These are phyloP conservation scores for Suhomyces anneliseae DNA, from an alignment of 1,139 yeast species.

Conservation along the genomic window DNA sequence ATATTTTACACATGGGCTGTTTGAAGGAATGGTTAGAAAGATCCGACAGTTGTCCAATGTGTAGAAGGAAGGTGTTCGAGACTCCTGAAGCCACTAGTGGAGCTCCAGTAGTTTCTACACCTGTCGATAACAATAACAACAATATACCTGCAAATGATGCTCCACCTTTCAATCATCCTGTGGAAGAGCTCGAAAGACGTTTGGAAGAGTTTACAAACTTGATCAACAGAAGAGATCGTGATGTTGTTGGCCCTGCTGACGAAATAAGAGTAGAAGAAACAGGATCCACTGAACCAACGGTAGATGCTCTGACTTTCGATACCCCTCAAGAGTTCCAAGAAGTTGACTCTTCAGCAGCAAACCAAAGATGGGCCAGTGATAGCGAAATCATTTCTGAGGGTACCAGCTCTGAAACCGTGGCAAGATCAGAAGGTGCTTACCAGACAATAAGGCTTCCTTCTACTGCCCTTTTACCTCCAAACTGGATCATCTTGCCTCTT, in stretches of 20 bases:
- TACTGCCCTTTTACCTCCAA: slow-evolving; percentile 34
- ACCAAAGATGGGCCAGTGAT: neutral
- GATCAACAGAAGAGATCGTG: slow-evolving; percentile 4
- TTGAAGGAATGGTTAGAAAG: slow-evolving; percentile 91
- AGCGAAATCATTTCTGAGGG: neutral
- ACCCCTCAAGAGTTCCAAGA: neutral
- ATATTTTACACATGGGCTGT: slow-evolving; percentile 87
- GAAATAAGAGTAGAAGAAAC: neutral
- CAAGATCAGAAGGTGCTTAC: slow-evolving; percentile 8
- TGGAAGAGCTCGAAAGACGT: slow-evolving; percentile 9
- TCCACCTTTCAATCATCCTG: slow-evolving; percentile 9
- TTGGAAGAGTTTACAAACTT: slow-evolving; percentile 11
- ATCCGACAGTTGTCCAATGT: slow-evolving; percentile 89
- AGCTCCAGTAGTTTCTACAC: slow-evolving; percentile 3
- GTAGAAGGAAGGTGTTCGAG: slow-evolving; percentile 68
- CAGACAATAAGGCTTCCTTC: slow-evolving; percentile 26
- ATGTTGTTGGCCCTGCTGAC: neutral
- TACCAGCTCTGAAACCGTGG: neutral
- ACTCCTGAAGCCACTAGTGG: slow-evolving; percentile 3
- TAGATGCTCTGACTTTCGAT: neutral
- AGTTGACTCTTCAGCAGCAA: neutral
- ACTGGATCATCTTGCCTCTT: slow-evolving; percentile 36
- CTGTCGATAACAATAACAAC: neutral
- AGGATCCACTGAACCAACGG: neutral
- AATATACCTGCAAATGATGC: slow-evolving; percentile 3